Percentiles rank a stretch among this genome's conserved stretches.
phyloP scores from a whole-genome alignment of 164 flowering plant species.

The Magnolia kwangsiensis region DNA sequence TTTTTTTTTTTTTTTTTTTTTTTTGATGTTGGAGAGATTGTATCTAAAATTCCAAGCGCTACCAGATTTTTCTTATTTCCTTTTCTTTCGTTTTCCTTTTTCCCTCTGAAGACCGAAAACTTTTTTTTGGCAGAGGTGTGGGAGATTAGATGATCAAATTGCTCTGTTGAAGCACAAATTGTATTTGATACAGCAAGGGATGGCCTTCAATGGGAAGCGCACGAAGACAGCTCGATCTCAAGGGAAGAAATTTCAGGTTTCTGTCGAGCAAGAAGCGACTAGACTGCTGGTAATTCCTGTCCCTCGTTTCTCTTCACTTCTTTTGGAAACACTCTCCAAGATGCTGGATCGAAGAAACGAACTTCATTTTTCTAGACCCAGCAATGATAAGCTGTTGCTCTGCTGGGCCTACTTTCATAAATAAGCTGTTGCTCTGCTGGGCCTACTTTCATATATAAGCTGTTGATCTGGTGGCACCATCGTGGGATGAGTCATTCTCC shows the following conservation, averaged over 20 bases:
- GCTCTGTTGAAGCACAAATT: slow-evolving; percentile 77
- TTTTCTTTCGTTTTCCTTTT: not conserved
- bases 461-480: no score
- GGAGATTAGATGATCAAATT: slow-evolving; percentile 91
- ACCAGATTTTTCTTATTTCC: not conserved
- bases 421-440: no score
- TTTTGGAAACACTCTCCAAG: no score
- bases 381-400: no score
- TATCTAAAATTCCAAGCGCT: no score
- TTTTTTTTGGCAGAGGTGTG: slow-evolving; percentile 67
- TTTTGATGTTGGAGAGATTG: not conserved
- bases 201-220: slow-evolving; percentile 97
- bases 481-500: no score
- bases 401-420: no score
- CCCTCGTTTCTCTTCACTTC: not conserved
- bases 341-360: no score
- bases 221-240: slow-evolving; percentile 97
- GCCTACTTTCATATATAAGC: no score
- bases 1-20: not conserved
- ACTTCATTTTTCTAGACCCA: no score
- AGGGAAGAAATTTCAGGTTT: slow-evolving; percentile 96
- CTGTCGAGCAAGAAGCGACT: slow-evolving; percentile 96
- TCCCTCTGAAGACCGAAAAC: not conserved
- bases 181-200: slow-evolving; percentile 81
- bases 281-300: slow-evolving; percentile 61